Base-by-base conservation (phyloP, 2,329 filamentous ascomycete genomes). In the Alternaria brassicae region DNA sequence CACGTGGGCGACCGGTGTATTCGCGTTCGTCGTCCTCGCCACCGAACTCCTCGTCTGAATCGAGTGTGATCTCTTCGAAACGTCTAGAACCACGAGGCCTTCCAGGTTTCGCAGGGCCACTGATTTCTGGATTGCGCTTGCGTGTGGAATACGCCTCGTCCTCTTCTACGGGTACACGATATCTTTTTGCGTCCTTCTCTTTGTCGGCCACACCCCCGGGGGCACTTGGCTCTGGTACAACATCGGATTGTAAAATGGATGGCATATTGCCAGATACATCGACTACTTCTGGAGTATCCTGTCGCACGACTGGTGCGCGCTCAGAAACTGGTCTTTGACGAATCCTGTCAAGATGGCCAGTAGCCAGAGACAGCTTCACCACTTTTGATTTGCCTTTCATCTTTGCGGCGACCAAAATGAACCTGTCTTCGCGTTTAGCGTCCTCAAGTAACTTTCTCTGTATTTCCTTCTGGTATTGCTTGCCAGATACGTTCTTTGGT, bases 391-490 rank as follows among this genome's bases (percentile, higher is more conserved):
- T 82, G 34, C 76, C 76, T 55, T 78, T 78, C 69, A 83, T 78
- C 15, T 77, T 75, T 13, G 81, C 81, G 48, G 78, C 76, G n/a
- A 82, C 76, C 55, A 81, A 74, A 49, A 82, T 80, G 55, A 77
- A 82, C 0, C 81, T 75, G 28, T 81, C 81, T 25, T 81, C 77
- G 12, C 77, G 78, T 60, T 73, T 77, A 1, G 78, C 78, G n/a
- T 79, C 74, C 4, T 80, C 77, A 9, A 79, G 63, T 13, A 76
- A 75, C 70, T 72, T 79, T 71, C 65, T 81, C 72, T 83, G 77
- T 44, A 82, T 77, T 62, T 82, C 78, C 52, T 80, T 80, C 59
- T 81, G 78, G 56, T 81, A 84, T 55, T 84, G 79, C 45, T 79
- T 76, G 9, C 80, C 80, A 9, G 81, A 78, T 25, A 78, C 77